These are phyloP conservation scores for Sporisorium sorghi DNA, from an alignment of 1,284 basidiomycete species.

Conservation along the genomic window DNA sequence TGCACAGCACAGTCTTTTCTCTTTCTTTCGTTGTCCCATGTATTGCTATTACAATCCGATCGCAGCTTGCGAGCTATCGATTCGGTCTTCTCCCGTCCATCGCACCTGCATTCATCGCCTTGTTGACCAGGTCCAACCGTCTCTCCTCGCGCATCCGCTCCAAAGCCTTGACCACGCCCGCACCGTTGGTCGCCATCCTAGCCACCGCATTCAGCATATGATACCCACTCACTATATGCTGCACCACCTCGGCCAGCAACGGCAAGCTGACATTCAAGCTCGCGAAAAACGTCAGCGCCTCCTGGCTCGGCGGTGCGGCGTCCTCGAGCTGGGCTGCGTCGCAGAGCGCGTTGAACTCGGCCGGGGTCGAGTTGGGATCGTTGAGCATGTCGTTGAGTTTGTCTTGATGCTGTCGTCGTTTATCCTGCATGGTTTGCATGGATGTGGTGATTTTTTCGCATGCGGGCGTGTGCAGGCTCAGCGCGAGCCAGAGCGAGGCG, in stretches of 20 bases:
- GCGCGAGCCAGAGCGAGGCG: constrained; percentile 82
- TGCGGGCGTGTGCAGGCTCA: constrained; percentile 50
- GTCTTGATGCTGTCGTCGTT: constrained; percentile 64
- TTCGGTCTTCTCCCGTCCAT: not conserved
- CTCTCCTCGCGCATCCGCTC: constrained; percentile 44
- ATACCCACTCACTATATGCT: constrained; percentile 90
- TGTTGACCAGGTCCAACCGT: constrained; percentile 6
- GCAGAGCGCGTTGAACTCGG: constrained; percentile 13
- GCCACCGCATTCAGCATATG: constrained; percentile 71
- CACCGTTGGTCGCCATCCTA: constrained; percentile 22
- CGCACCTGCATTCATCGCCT: constrained; percentile 3
- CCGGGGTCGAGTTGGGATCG: constrained; percentile 7
- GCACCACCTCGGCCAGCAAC: constrained; percentile 84
- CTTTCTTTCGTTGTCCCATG: constrained; percentile 8
- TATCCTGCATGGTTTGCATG: constrained; percentile 6
- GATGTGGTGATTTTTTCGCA: constrained; percentile 31
- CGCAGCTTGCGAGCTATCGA: too few relatives aligned
- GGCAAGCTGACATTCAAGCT: constrained; percentile 85
- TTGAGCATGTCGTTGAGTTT: constrained; percentile 12
- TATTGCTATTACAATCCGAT: constrained; percentile 33
- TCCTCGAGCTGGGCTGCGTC: not conserved
- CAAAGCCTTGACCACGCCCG: constrained; percentile 38
- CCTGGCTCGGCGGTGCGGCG: constrained; percentile 63
- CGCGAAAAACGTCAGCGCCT: constrained; percentile 83
- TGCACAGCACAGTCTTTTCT: not conserved